These are phyloP conservation scores for Phytophthora hybrid DNA, from an alignment of 352 stramenopile species.

Conservation along the genomic window DNA sequence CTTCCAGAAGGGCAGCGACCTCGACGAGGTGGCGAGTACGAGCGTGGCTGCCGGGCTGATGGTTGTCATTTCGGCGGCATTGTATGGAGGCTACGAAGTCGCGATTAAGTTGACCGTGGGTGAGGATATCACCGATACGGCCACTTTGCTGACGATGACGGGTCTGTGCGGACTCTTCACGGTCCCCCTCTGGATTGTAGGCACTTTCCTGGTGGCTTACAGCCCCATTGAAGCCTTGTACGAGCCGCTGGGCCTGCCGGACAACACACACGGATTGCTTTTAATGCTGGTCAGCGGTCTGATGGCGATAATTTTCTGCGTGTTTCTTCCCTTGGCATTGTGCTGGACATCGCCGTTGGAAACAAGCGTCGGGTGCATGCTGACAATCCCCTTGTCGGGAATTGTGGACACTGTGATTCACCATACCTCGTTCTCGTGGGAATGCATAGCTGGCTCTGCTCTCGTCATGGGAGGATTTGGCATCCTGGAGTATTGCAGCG, in stretches of 20 bases:
- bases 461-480: slow-evolving; percentile 65
- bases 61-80: slow-evolving; percentile 52
- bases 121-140: slow-evolving; percentile 52
- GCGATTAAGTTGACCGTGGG: slow-evolving; percentile 50
- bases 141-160: slow-evolving; percentile 56
- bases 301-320: slow-evolving; percentile 53
- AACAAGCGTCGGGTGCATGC: slow-evolving; percentile 65
- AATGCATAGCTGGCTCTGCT: slow-evolving; percentile 53
- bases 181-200: slow-evolving; percentile 54
- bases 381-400: slow-evolving; percentile 64
- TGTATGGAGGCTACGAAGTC: slow-evolving; percentile 65
- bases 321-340: slow-evolving; percentile 52
- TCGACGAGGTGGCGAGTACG: slow-evolving; percentile 41
- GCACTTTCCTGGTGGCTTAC: slow-evolving; percentile 44
- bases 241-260: slow-evolving; percentile 54
- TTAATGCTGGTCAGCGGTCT: slow-evolving; percentile 45
- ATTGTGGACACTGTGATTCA: slow-evolving; percentile 54
- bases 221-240: slow-evolving; percentile 48
- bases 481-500: slow-evolving; percentile 43
- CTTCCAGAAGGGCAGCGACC: slow-evolving; percentile 42
- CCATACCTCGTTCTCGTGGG: slow-evolving; percentile 49
- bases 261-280: slow-evolving; percentile 35
- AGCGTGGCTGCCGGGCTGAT: slow-evolving; percentile 49
- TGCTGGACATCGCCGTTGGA: slow-evolving; percentile 65
- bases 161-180: slow-evolving; percentile 57